Evolutionary conservation across 805 yeast species (phyloP).

Genomic region (Kazachstania psychrophila): DNA sequence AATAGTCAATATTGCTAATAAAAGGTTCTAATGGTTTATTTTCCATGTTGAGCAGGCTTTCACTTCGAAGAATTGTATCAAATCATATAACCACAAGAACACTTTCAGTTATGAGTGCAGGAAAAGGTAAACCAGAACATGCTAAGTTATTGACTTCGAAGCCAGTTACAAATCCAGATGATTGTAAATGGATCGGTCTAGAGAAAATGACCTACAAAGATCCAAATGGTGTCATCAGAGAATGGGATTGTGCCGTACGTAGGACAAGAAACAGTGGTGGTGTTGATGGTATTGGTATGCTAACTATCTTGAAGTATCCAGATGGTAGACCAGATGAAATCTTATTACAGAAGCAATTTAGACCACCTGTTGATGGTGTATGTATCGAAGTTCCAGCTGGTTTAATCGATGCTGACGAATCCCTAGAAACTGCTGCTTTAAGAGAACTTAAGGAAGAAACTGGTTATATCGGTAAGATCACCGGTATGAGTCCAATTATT

Average conservation of each 20-base stretch:
- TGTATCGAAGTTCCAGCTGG: constrained; percentile 96
- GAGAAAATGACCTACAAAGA: constrained; percentile 61
- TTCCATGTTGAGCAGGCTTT: too few relatives aligned
- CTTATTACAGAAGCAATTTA: constrained; percentile 77
- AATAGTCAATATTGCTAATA: too few relatives aligned
- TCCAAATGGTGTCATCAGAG: constrained; percentile 58
- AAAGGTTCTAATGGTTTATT: too few relatives aligned
- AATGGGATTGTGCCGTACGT: constrained; percentile 88
- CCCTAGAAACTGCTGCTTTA: constrained; percentile 68
- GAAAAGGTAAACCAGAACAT: constrained; percentile 30
- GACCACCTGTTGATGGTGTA: constrained; percentile 86
- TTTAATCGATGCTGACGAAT: constrained; percentile 74
- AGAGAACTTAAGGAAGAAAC: constrained; percentile 90
- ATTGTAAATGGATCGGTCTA: constrained; percentile 61
- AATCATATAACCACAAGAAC: background rate
- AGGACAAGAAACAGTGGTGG: constrained; percentile 52
- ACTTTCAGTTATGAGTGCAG: constrained; percentile 12
- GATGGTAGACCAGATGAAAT: constrained; percentile 41
- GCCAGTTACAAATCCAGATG: constrained; percentile 30
- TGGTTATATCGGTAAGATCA: constrained; percentile 70
- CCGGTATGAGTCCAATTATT: constrained; percentile 38
- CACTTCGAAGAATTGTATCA: too few relatives aligned
- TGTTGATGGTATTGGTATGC: constrained; percentile 85
- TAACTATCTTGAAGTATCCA: constrained; percentile 53
- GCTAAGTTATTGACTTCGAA: constrained; percentile 28